phyloP scores from a whole-genome alignment of 768 basidiomycete genomes.

The Thelephora aurantiotincta region DNA sequence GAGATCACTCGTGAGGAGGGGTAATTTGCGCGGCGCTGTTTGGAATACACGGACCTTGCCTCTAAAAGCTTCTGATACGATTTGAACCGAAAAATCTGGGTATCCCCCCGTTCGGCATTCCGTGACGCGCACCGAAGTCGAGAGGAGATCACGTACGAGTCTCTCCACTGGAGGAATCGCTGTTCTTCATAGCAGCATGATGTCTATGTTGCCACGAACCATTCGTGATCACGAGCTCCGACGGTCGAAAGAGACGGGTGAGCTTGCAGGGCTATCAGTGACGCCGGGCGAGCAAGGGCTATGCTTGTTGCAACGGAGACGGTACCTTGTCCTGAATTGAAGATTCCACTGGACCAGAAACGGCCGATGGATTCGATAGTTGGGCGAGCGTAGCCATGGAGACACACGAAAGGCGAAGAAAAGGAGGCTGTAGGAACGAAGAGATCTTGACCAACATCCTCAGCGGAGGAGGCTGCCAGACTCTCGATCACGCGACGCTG shows the following conservation, averaged over 20 bases:
- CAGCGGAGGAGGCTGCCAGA: neutral
- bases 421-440: neutral
- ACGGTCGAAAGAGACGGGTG: constrained; percentile 42
- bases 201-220: constrained; percentile 80
- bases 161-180: constrained; percentile 56
- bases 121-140: neutral
- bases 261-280: constrained; percentile 30
- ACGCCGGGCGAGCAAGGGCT: neutral
- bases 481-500: neutral
- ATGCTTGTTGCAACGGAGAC: constrained; percentile 2
- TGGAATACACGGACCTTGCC: constrained; percentile 41
- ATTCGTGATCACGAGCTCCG: constrained; percentile 54
- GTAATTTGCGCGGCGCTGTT: neutral
- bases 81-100: constrained; percentile 62
- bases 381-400: constrained; percentile 14
- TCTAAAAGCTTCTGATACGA: constrained; percentile 59
- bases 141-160: constrained; percentile 46
- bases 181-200: constrained; percentile 67
- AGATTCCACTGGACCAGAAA: constrained; percentile 37
- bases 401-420: neutral
- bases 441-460: neutral
- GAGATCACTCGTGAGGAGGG: constrained; percentile 2
- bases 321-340: constrained; percentile 47
- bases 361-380: constrained; percentile 10
- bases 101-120: neutral